phyloP scores from a whole-genome alignment of 352 stramenopile species.

The Phytophthora vignae region DNA sequence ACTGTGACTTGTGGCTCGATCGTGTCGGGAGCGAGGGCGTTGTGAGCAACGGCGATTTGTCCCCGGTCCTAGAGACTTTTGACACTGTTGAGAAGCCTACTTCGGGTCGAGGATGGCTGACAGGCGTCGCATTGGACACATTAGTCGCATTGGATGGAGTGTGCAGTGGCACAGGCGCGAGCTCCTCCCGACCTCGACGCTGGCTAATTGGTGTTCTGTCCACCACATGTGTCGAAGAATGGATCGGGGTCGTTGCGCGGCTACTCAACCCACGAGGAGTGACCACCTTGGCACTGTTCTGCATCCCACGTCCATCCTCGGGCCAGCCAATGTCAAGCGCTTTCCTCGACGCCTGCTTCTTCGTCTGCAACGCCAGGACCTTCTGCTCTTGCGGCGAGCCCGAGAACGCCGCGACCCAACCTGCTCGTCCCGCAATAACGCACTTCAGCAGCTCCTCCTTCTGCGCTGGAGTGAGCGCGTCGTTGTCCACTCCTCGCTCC shows the following conservation, averaged over 20 bases:
- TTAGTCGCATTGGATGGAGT: slow-evolving; percentile 9
- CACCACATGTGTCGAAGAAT: not conserved
- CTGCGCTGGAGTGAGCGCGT: slow-evolving; percentile 42
- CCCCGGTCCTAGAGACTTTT: slow-evolving; percentile 39
- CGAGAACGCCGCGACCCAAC: slow-evolving; percentile 38
- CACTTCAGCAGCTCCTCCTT: slow-evolving; percentile 53
- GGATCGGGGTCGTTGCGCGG: slow-evolving; percentile 18
- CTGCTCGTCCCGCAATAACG: slow-evolving; percentile 40
- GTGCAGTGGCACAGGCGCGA: not conserved
- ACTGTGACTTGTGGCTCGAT: slow-evolving; percentile 53
- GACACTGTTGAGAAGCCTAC: slow-evolving; percentile 54
- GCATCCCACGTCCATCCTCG: slow-evolving; percentile 4
- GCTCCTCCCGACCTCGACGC: not conserved
- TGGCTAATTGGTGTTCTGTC: slow-evolving; percentile 28
- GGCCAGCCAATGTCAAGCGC: slow-evolving; percentile 12
- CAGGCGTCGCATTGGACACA: slow-evolving; percentile 10
- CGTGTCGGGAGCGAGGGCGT: slow-evolving; percentile 56
- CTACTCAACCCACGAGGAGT: slow-evolving; percentile 33
- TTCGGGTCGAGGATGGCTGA: slow-evolving; percentile 16
- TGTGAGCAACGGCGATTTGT: slow-evolving; percentile 43
- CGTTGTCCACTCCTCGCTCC: slow-evolving; percentile 55
- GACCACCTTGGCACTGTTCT: slow-evolving; percentile 10
- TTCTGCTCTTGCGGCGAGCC: slow-evolving; percentile 43
- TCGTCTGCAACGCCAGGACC: slow-evolving; percentile 20
- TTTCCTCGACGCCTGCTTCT: slow-evolving; percentile 19